Evolutionary conservation across 805 yeast genomes (phyloP), one percentile per base, ranked within the genome.

Genomic region (Cyberlindnera euphorbiae): DNA sequence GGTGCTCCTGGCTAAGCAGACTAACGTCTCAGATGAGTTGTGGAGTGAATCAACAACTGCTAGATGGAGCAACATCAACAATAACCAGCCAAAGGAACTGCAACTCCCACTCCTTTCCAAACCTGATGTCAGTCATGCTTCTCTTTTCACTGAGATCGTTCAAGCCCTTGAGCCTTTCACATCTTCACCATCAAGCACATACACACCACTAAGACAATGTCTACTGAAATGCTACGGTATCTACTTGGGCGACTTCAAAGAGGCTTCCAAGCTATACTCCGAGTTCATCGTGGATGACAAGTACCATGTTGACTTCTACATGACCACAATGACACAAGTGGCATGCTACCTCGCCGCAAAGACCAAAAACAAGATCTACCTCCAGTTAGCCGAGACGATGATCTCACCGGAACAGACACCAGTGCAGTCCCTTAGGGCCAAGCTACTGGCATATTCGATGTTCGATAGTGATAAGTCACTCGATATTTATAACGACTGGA

Each of bases 401-500:
- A 9, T 59, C 52, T 49, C 60, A 11, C 49, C 59, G 10, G 44
- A 45, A 11, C 48, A 41, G 15, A 28, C 60, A 3, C 43, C 50
- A 4, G 17, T 47, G 8, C 58, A 60, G 23, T 49, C 63, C 4
- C 38, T 71, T 6, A 67, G 69, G 36, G 56, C 62, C 5, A 47
- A 67, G 30, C 68, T 76, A 11, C 44, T 75, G 8, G 70, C 67
- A 0, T 52, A 61, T 17, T 52, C 72, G 9, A 56, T 54, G 26
- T 65, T 67, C 28, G 60, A 68, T 26, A 39, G 59, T 6, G 69
- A 67, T 8, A 42, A 53, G 28, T 55, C 74, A 1, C 56, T 76
- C 26, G 60, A 57, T 3, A 38, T 71, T 4, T 76, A 65, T 53
- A 76, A 76, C 45, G 59, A 62, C 12, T 66, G 67, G 49, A 70